Evolutionary conservation across 441 rosid species (phyloP), one percentile per base, ranked within the genome.

Genomic region (Gossypium laxum): DNA sequence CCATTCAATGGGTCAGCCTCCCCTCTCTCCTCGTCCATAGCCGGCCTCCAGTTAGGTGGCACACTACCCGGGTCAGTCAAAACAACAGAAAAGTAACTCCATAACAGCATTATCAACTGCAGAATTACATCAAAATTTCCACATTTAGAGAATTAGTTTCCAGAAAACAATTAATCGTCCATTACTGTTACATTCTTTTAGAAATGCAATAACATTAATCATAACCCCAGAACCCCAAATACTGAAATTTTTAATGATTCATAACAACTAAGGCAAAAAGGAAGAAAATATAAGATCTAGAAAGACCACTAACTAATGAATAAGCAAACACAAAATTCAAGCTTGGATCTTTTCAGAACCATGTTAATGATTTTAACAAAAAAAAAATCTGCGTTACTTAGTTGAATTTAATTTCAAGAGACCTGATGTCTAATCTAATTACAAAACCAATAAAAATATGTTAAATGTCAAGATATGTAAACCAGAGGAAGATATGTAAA

Each of bases 81-180:
- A 76, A 91, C 96, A 75, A 85, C 93, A 19, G 89, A 82, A 78
- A 88, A 91, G 82, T 91, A 91, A 77, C 97, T 89, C 97, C 97
- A 91, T 26, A 89, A 75, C 22, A 91, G 82, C 97, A 88, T 89
- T 76, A 74, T 87, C 82, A 91, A 74, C 97, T 89, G 84, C 80
- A 84, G 5, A 72, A 69, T 30, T 22, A 72, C 59, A 72, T 59
- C 34, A 51, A 72, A 72, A 12, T 24, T 17, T 57, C 65, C 63
- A 74, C 22, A 26, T 60, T 76, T 17, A 79, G 74, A 79, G 72
- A 17, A 61, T 19, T 34, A 22, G 48, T 54, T 28, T 57, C 61
- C 32, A 70, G 28, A 32, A 38, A 41, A 60, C 38, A 56, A 43
- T 8, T 12, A 21, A 67, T 24, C 41, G 69, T 10, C 38, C 57